Evolutionary conservation across 2,329 filamentous ascomycete genomes (phyloP).

Genomic region (Pseudogymnoascus sp.): DNA sequence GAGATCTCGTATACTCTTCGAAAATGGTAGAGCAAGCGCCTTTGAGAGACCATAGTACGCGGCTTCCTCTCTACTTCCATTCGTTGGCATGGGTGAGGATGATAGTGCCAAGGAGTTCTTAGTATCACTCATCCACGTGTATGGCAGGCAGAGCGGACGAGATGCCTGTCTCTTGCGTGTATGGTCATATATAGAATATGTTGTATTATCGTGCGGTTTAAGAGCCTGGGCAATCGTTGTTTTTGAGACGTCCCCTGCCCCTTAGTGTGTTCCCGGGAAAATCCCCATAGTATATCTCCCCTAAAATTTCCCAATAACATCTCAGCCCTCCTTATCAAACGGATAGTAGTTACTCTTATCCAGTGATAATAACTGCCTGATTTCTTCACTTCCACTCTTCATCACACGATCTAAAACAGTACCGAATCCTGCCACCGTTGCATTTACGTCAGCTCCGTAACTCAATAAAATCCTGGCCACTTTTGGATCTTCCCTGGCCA

Average conservation of each 20-base stretch:
- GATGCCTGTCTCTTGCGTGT: neutral
- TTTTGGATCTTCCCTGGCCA: slow-evolving; percentile 11
- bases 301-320: neutral
- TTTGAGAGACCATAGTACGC: too few relatives aligned
- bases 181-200: neutral
- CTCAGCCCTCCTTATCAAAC: neutral
- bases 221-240: neutral
- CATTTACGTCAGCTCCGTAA: neutral
- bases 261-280: neutral
- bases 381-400: neutral
- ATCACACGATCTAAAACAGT: neutral
- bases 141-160: slow-evolving; percentile 8
- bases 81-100: too few relatives aligned
- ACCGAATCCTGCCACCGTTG: neutral
- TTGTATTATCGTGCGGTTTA: neutral
- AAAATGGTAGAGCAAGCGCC: too few relatives aligned
- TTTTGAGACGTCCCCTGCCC: neutral
- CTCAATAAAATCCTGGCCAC: neutral
- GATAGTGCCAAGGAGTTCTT: too few relatives aligned
- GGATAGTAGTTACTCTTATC: neutral
- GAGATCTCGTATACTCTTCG: too few relatives aligned
- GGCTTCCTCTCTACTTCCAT: too few relatives aligned
- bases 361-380: neutral
- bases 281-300: neutral
- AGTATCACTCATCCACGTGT: neutral